A percentile compares a stretch with the other conserved stretches of the same genome.
phyloP scores from a whole-genome alignment of 2,329 filamentous ascomycete genomes.

The Pseudohalonectria lignicola region DNA sequence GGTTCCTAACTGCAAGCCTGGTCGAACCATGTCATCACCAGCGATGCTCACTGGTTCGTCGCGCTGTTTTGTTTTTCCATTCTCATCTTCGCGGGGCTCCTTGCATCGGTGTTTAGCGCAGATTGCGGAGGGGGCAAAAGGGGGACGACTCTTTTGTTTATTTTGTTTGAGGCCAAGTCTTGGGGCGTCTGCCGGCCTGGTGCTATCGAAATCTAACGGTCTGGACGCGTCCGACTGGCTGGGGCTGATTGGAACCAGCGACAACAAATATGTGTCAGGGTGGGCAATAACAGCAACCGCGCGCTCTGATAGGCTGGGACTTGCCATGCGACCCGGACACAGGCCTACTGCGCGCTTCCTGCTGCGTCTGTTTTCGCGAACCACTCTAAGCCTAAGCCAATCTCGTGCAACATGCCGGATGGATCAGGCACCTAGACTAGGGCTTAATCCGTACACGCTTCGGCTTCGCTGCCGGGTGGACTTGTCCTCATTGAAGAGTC shows the following conservation, averaged over 20 bases:
- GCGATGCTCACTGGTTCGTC: not conserved
- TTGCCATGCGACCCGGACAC: not conserved
- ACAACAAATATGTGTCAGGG: conserved; percentile 1
- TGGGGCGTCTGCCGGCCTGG: not conserved
- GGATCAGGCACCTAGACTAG: too few relatives aligned
- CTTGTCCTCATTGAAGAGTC: too few relatives aligned
- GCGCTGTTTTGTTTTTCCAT: not conserved
- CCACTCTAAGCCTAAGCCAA: not conserved
- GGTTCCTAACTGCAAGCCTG: not conserved
- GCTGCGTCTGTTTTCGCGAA: conserved; percentile 1
- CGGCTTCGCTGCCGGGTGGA: too few relatives aligned
- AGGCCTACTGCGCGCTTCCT: conserved; percentile 4
- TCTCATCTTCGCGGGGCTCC: too few relatives aligned
- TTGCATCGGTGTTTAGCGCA: not conserved
- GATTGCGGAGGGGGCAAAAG: not conserved
- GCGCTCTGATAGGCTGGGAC: not conserved
- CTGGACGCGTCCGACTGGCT: conserved; percentile 6
- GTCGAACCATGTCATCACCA: not conserved
- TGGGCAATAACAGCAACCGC: not conserved
- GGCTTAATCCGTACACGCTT: too few relatives aligned
- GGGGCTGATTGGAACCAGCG: not conserved
- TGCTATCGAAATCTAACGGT: not conserved
- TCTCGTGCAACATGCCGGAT: not conserved
- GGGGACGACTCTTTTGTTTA: conserved; percentile 5
- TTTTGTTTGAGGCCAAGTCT: conserved; percentile 4